These are phyloP conservation scores for Musa beccarii DNA, from an alignment of 176 grass and related monocot genomes.

Conservation along the genomic window DNA sequence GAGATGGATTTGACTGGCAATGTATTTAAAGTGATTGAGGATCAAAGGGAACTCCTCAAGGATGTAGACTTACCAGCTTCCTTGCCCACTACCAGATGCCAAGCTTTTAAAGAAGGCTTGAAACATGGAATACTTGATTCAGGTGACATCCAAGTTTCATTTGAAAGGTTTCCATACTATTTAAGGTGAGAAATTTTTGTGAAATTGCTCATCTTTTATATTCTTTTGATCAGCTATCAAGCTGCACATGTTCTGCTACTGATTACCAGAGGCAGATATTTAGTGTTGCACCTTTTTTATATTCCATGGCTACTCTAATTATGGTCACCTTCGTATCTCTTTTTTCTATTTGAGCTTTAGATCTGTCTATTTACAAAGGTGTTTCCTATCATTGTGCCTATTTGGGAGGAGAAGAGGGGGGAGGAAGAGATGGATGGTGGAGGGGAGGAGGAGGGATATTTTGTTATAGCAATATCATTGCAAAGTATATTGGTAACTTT, in stretches of 20 bases:
- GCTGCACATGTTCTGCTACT: neutral
- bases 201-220: neutral
- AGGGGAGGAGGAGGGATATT: too few relatives aligned
- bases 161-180: constrained; percentile 93
- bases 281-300: too few relatives aligned
- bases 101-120: constrained; percentile 87
- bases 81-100: constrained; percentile 64
- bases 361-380: too few relatives aligned
- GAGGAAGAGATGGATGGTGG: too few relatives aligned
- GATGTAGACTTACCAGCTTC: constrained; percentile 36
- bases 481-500: too few relatives aligned
- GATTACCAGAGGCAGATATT: neutral
- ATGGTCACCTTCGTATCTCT: too few relatives aligned
- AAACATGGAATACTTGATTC: constrained; percentile 78
- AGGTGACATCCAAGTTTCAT: constrained; percentile 80
- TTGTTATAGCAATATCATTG: too few relatives aligned
- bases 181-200: constrained; percentile 62
- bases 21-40: constrained; percentile 76
- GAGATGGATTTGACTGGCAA: constrained; percentile 83
- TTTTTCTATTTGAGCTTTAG: too few relatives aligned
- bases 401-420: too few relatives aligned
- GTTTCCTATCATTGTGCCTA: too few relatives aligned
- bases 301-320: too few relatives aligned
- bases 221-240: neutral
- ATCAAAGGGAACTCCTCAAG: constrained; percentile 63